These are phyloP conservation scores for Alternaria ethzedia DNA, from an alignment of 2,329 filamentous ascomycete genomes.

Conservation along the genomic window DNA sequence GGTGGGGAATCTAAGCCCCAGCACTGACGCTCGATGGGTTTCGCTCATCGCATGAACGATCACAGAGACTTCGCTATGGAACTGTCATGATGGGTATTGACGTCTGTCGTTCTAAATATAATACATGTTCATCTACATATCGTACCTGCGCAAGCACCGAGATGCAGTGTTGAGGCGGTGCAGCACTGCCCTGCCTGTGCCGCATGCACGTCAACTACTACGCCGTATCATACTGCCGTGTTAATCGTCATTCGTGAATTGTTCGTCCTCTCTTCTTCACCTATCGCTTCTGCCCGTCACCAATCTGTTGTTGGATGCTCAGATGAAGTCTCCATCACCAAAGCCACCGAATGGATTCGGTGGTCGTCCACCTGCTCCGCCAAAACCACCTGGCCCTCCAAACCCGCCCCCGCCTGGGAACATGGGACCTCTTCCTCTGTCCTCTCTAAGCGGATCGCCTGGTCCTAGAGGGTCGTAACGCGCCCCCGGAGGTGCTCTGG, in stretches of 20 bases:
- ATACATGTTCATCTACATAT: not conserved
- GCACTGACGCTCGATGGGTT: not conserved
- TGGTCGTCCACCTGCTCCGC: constrained; percentile 55
- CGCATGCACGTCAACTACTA: not conserved
- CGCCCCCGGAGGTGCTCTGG: constrained; percentile 83
- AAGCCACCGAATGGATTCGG: constrained; percentile 67
- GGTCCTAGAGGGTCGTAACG: constrained; percentile 82
- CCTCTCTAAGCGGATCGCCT: constrained; percentile 53
- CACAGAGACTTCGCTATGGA: not conserved
- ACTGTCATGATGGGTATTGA: not conserved
- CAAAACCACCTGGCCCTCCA: constrained; percentile 48
- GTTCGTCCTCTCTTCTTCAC: not conserved
- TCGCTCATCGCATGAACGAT: not conserved
- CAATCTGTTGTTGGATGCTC: not conserved
- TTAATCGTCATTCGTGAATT: constrained; percentile 4
- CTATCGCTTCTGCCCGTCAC: not conserved
- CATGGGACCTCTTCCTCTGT: constrained; percentile 36
- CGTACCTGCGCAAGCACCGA: not conserved
- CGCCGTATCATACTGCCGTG: not conserved
- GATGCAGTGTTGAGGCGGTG: not conserved
- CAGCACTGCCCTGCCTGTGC: constrained; percentile 2
- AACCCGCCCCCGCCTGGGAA: constrained; percentile 53
- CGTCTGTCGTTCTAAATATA: not conserved
- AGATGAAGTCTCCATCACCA: constrained; percentile 65
- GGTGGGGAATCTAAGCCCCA: not conserved